Percentiles rank a stretch among this genome's conserved stretches.
These are phyloP conservation scores for Phalaenopsis aphrodite DNA, from an alignment of 106 monocot species.

Conservation along the genomic window DNA sequence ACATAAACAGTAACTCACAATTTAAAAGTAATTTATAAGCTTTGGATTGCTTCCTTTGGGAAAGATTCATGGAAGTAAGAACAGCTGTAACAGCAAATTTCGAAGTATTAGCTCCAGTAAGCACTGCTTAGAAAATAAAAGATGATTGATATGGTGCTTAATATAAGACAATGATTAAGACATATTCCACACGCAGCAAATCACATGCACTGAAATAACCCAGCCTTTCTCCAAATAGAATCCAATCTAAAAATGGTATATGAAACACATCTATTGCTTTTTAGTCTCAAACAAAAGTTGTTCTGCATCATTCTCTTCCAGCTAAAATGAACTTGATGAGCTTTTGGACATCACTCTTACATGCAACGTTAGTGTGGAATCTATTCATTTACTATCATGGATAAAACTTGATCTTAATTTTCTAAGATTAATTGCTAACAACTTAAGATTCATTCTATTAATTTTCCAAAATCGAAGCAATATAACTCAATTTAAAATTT, in stretches of 20 bases:
- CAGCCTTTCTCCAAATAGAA: neutral
- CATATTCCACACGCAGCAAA: neutral
- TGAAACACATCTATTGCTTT: neutral
- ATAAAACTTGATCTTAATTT: too few relatives aligned
- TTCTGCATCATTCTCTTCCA: neutral
- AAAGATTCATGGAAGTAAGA: neutral
- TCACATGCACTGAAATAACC: neutral
- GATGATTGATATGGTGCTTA: neutral
- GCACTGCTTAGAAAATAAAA: neutral
- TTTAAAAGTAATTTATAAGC: neutral
- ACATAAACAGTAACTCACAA: slow-evolving; percentile 2
- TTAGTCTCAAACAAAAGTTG: neutral
- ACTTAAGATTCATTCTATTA: too few relatives aligned
- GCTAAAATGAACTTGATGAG: neutral
- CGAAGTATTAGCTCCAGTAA: neutral
- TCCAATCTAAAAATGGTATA: neutral
- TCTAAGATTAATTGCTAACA: too few relatives aligned
- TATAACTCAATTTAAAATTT: too few relatives aligned
- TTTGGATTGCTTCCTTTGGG: neutral
- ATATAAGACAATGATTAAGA: neutral
- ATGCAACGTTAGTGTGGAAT: too few relatives aligned
- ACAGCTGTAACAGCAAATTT: neutral
- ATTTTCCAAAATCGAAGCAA: too few relatives aligned
- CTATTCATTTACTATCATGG: too few relatives aligned
- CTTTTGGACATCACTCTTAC: neutral